Evolutionary conservation across 208 protist genomes (phyloP).

Genomic region (Leishmania tarentolae): DNA sequence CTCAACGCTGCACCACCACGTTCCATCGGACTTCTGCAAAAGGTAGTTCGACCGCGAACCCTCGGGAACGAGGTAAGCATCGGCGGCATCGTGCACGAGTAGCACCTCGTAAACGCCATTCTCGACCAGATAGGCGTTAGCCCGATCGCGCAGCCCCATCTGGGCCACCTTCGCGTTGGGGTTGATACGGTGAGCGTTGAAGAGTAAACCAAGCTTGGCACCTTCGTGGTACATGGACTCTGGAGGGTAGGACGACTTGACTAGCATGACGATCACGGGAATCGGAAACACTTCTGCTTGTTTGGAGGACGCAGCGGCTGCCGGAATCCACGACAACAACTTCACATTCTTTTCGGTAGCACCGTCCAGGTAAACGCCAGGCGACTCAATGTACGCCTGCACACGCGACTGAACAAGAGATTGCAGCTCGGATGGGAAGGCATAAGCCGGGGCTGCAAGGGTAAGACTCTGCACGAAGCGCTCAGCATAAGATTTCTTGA

Average conservation of each 20-base stretch:
- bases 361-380: slow-evolving; percentile 11
- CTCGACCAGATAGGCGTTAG: slow-evolving; percentile 33
- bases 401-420: slow-evolving; percentile 22
- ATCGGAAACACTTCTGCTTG: slow-evolving; percentile 1
- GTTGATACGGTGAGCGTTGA: slow-evolving; percentile 59
- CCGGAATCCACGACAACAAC: slow-evolving; percentile 64
- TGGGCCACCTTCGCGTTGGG: slow-evolving; percentile 81
- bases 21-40: slow-evolving; percentile 41
- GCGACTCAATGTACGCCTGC: slow-evolving; percentile 34
- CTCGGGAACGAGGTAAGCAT: slow-evolving; percentile 74
- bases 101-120: slow-evolving; percentile 64
- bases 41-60: slow-evolving; percentile 87
- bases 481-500: slow-evolving; percentile 52
- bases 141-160: slow-evolving; percentile 50
- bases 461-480: slow-evolving; percentile 54
- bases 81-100: slow-evolving; percentile 50
- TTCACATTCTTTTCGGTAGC: slow-evolving; percentile 68
- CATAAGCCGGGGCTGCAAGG: slow-evolving; percentile 14
- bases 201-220: slow-evolving; percentile 60
- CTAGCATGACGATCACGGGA: slow-evolving; percentile 51
- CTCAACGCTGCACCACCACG: slow-evolving; percentile 60
- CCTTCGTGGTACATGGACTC: slow-evolving; percentile 65
- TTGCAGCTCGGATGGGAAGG: slow-evolving; percentile 17
- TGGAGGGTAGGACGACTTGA: slow-evolving; percentile 73
- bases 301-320: background rate